Conservation (phyloP, 1,284 basidiomycete genomes). For the Ganoderma resinaceum region DNA sequence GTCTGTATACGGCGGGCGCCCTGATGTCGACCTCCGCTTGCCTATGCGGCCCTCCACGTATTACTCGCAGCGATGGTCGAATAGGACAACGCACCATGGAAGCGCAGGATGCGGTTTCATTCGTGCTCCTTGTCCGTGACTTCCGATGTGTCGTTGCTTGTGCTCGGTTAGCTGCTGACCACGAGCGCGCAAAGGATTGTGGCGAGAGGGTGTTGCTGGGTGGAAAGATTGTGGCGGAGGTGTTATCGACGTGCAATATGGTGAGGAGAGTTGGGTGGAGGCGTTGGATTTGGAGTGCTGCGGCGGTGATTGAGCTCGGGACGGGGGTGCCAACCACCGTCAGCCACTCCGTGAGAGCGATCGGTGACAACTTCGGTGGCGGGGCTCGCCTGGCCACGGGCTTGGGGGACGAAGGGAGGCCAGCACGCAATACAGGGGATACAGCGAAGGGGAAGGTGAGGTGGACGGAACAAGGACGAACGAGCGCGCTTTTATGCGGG, state of each 20-base stretch:
- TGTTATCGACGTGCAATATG: background rate
- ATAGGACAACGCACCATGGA: background rate
- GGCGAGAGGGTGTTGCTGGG: background rate
- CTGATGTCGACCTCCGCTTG: background rate
- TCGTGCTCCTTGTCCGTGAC: background rate
- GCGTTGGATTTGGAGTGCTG: background rate
- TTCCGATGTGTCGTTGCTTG: background rate
- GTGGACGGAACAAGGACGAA: background rate
- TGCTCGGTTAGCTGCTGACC: background rate
- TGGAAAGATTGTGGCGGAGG: background rate
- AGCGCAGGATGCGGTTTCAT: too few relatives aligned
- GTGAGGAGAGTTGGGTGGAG: background rate
- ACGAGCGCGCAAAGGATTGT: background rate
- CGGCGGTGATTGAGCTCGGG: background rate
- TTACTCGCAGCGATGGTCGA: background rate
- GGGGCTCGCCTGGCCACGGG: background rate
- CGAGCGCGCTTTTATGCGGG: background rate
- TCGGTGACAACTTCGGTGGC: background rate
- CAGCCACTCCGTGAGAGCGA: background rate
- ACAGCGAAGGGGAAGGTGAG: background rate
- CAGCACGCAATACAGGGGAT: background rate
- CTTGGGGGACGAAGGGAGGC: background rate
- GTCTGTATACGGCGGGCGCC: background rate
- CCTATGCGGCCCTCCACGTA: background rate
- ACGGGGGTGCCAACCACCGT: background rate